phyloP scores from a whole-genome alignment of 306 rosid genomes.

The Glycyrrhiza uralensis region DNA sequence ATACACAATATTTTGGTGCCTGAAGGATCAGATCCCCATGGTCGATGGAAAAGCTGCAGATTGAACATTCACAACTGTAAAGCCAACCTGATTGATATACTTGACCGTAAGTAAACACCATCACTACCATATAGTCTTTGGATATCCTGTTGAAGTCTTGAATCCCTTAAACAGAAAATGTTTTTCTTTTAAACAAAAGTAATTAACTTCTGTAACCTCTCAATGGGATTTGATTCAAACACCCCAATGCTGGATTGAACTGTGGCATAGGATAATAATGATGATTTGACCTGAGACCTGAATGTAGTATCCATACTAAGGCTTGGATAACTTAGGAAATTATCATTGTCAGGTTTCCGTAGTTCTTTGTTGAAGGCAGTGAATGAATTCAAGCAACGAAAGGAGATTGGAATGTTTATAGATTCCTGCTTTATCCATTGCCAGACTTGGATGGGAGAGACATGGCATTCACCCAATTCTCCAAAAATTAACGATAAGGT shows the following conservation, averaged over 20 bases:
- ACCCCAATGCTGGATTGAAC: conserved; percentile 11
- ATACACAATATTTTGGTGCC: conserved; percentile 90
- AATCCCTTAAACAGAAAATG: neutral
- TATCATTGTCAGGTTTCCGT: conserved; percentile 63
- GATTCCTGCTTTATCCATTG: conserved; percentile 89
- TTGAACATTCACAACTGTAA: conserved; percentile 55
- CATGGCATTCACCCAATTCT: conserved; percentile 83
- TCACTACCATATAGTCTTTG: neutral
- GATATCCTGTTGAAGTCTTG: neutral
- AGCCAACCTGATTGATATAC: conserved; percentile 50
- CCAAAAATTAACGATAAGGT: conserved; percentile 75
- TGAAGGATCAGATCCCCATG: conserved; percentile 53
- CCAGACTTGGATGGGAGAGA: conserved; percentile 71
- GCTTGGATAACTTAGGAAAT: conserved; percentile 20
- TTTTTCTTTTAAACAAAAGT: neutral
- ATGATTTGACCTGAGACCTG: neutral
- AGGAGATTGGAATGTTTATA: conserved; percentile 71
- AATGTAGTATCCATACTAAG: neutral
- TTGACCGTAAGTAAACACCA: conserved; percentile 54
- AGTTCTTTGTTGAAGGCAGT: conserved; percentile 62
- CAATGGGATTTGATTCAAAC: conserved; percentile 15
- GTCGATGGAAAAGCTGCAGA: conserved; percentile 75
- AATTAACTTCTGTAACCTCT: neutral
- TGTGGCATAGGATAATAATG: neutral
- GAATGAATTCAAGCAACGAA: conserved; percentile 54